Base-by-base conservation (phyloP, 2,329 filamentous ascomycete species). In the Microdochium bolleyi region DNA sequence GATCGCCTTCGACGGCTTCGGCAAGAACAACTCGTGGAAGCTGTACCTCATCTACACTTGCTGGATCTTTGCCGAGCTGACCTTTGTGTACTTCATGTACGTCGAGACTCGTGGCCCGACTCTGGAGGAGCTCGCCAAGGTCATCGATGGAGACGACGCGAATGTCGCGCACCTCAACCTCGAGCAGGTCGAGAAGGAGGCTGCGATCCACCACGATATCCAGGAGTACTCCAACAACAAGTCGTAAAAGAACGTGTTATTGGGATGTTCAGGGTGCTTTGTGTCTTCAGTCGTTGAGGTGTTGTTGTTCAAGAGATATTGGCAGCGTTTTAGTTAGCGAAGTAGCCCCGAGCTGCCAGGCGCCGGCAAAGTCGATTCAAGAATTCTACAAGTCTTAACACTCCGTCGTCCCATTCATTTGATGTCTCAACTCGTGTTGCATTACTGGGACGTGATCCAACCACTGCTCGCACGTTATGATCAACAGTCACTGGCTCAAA, bases 121-220 rank as follows among this genome's bases (percentile, higher is more conserved):
- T 19, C 80, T 86, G 34, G 83, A 86, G 68, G 82, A 86, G 67
- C 75, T 87, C 49, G 82, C 80, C 62, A 81, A 80, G 69, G 77
- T 86, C 67, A 85, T 86, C 66, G 83, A 86, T 58, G 83, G 81
- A 38, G 77, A 83, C 30, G 68, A 76, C 19, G 81, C 79, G 34
- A 58, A 67, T 48, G 76, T 77, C 16, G 74, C 70, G 5, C 68
- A 71, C 54, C 54, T 78, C 52, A 71, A 78, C 58, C 61, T 77
- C 41, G 64, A 68, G 46, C 65, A 73, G 63, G 64, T 74, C 51
- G 72, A 76, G 65, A 73, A 75, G 64, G 73, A 76, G 58, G 55
- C 62, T 8, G 41, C 41, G 13, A 46, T 46, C 19, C 41, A 46
- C 41, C n/a, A 21, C 21, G 41, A 46, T 22, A 19, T 46, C 13